These are phyloP conservation scores for Aspergillus hortae DNA, from an alignment of 2,329 filamentous ascomycete genomes.

Conservation along the genomic window DNA sequence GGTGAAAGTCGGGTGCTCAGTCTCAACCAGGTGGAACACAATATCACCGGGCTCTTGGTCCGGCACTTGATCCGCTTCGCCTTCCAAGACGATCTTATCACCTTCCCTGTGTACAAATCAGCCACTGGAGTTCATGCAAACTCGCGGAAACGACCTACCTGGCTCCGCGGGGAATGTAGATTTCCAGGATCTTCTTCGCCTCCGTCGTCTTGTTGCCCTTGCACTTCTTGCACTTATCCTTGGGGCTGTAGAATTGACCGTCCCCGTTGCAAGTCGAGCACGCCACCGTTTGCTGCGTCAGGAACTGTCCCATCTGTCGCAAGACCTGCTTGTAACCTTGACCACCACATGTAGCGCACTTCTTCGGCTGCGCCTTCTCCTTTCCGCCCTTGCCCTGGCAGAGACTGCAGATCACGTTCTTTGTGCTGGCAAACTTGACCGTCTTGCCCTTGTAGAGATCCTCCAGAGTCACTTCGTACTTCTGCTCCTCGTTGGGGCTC, in stretches of 20 bases:
- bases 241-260: conserved; percentile 88
- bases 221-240: conserved; percentile 98
- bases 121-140: not conserved
- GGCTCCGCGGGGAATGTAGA: conserved; percentile 89
- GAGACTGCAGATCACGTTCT: conserved; percentile 81
- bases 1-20: conserved; percentile 75
- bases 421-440: conserved; percentile 92
- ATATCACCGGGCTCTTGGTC: conserved; percentile 90
- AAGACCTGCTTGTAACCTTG: conserved; percentile 72
- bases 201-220: conserved; percentile 85
- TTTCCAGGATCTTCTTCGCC: conserved; percentile 90
- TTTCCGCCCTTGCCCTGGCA: conserved; percentile 91
- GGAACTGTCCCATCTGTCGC: conserved; percentile 78
- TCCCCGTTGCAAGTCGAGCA: conserved; percentile 82
- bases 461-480: conserved; percentile 86
- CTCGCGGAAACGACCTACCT: conserved; percentile 42
- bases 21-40: conserved; percentile 80
- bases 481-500: conserved; percentile 80
- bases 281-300: conserved; percentile 73
- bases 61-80: conserved; percentile 89
- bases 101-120: conserved; percentile 54
- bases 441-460: conserved; percentile 99
- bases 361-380: conserved; percentile 79
- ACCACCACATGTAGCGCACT: conserved; percentile 82
- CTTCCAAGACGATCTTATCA: conserved; percentile 84